Base-by-base conservation (phyloP, 345 rosid species). In the Pseudoturritis turrita region DNA sequence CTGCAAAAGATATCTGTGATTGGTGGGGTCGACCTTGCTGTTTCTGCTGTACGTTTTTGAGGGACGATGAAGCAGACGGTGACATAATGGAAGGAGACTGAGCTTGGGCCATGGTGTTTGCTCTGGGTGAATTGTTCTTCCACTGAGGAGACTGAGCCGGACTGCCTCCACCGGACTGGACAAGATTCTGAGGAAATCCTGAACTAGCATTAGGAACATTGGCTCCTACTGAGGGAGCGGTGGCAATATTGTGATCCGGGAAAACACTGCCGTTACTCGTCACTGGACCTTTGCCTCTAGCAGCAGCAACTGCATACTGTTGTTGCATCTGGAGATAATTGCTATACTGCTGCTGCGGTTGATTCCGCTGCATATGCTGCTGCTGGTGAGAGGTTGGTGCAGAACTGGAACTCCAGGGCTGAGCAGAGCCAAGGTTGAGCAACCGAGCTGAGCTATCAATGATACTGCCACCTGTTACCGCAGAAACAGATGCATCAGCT, bases 111-210 rank as follows among this genome's bases (percentile, higher is more conserved):
- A 46, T 46, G 9, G 79, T 51, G 5, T 83, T 50, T 11, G 79
- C 58, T 15, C 89, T 81, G 21, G 47, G 67, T 40, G 91, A 78
- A 82, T 78, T 84, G 44, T 6, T 57, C 74, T 85, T 90, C 97
- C 97, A 88, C 65, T 84, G 97, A 41, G 88, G 76, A 61, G 95
- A 81, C 29, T 87, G 95, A 28, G 57, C 76, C 3, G 86, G 85
- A 66, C 81, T 76, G 33, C 77, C 53, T 19, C n/a, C 74, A 68
- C 80, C 68, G 62, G 80, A 81, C 76, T 85, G 97, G 19, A 85
- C 88, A 60, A 85, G 76, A 73, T 72, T 91, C 70, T 80, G 90
- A 4, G 90, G 82, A 77, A 84, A 87, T 0, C 74, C 73, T 54
- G 94, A 47, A 10, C 77, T 55, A 31, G 83, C 73, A 77, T 75